Base-by-base conservation (phyloP, 192 early-diverging fungal species). In the Coemansia sp. region DNA sequence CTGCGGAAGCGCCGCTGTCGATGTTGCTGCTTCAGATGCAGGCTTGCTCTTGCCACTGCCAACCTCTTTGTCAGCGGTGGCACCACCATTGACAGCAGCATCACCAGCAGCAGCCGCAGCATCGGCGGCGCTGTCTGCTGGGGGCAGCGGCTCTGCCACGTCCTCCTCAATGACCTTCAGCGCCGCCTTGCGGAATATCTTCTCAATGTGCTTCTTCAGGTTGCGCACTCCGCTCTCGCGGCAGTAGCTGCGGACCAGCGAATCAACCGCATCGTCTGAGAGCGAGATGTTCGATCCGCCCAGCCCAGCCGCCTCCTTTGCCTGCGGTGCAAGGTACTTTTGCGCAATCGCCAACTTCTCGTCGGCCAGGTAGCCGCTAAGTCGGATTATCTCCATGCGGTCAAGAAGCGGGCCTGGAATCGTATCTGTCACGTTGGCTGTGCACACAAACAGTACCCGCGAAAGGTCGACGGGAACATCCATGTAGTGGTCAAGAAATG, bases 401-500 rank as follows among this genome's bases (percentile, higher is more conserved):
- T 99, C 98, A 19, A 98, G 84, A n/a, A 99, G 86, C 45, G 98
- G 98, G 8, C 88, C 94, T 6, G 98, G 98, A 45, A 99, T 99
- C 9, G 98, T 99, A 48, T 99, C 98, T 6, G 95, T 86, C 15
- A 93, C 89, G 67, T 99, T 99, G 47, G 98, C 98, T 2, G 98
- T 99, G 83, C 98, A 99, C 21, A 99, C 95, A 87, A 99, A 99
- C 39, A 99, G 83, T 3, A 99, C 95, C 75, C 96, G 96, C 68
- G 98, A 99, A 36, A 99, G 85, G 72, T 99, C 95, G 11, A 99
- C 87, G 0, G 98, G 96, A 11, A 99, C 93, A 78, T 99, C 98
- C 95, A 99, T 96, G 87, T 99, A 99, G 80, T 99, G 98, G 83
- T 99, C 98, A 62, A 99, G 87, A 85, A 99, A 99, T 4, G 93